Evolutionary conservation across 2,329 filamentous ascomycete species (phyloP), one percentile per base, ranked within the genome.

Genomic region (Xylariaceae sp.): DNA sequence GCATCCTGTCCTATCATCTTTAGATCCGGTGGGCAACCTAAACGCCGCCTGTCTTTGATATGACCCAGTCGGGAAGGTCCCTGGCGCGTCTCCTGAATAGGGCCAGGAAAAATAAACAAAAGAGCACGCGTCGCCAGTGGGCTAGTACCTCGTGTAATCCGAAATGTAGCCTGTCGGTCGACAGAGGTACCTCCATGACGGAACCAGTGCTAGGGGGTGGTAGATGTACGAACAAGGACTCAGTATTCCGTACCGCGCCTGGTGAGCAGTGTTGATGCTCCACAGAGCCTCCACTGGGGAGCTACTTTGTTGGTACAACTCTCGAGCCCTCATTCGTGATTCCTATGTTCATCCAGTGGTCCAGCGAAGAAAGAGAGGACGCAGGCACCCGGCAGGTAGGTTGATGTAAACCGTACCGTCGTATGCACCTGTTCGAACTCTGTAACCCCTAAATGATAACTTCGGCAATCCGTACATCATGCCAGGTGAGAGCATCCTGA

Each of bases 41-140:
- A 62, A 69, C 64, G 63, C 60, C 63, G 61, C 64, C 67, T 62
- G 62, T 65, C 61, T 62, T 59, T 61, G 61, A 51, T 42, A 54
- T 52, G 58, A 51, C 60, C 68, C 67, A 68, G 62, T 70, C 68
- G 67, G 69, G 63, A 57, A 64, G 59, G 64, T 61, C 61, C 56
- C 64, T 63, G 58, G 66, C 67, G 68, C 67, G 68, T 66, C 60
- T 64, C 59, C 51, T 37, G 18, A 45, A 61, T 56, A 17, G 13
- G 54, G 60, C 42, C 35, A 55, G 57, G 53, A 48, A 63, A 64
- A 63, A 66, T 62, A 66, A 66, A 65, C 64, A 66, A 63, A 50
- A 48, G 60, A 51, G 48, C 59, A 62, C 62, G 64, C 62, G 62
- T 57, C 42, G 13, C 42, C 5, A 15, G 37, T 42, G 13, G 5